Conservation (phyloP, 2,329 filamentous ascomycete genomes). For the Aspergillus sp. region DNA sequence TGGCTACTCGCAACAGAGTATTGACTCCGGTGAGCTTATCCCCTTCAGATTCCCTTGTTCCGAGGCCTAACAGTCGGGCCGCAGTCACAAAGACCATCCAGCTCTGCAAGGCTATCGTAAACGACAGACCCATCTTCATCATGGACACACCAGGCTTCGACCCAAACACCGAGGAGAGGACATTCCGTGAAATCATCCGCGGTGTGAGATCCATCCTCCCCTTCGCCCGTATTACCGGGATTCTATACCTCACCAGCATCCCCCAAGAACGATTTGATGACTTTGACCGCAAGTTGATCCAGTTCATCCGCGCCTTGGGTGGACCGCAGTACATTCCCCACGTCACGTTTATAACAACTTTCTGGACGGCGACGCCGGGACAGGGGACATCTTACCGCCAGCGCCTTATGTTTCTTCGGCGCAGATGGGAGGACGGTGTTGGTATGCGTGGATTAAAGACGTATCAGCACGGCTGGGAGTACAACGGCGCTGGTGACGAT, state of each 20-base stretch:
- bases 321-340: conserved; percentile 1
- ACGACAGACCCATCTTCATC: not conserved
- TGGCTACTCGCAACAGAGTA: conserved; percentile 4
- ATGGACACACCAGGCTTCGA: conserved; percentile 9
- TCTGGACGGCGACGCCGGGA: not conserved
- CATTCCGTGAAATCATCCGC: conserved; percentile 2
- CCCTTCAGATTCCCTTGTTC: not conserved
- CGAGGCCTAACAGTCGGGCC: not conserved
- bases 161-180: not conserved
- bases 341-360: conserved; percentile 7
- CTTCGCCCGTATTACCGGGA: conserved; percentile 1
- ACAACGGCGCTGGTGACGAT: not conserved
- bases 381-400: not conserved
- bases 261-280: conserved; percentile 1
- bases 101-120: conserved; percentile 3
- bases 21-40: conserved; percentile 1
- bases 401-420: not conserved
- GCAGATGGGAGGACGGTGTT: conserved; percentile 2
- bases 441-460: not conserved
- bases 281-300: conserved; percentile 4
- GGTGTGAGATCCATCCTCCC: conserved; percentile 1
- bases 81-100: not conserved
- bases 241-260: conserved; percentile 5
- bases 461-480: conserved; percentile 6
- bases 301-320: conserved; percentile 1